phyloP scores from a whole-genome alignment of 768 basidiomycete genomes.

The Stropharia rugosoannulata region DNA sequence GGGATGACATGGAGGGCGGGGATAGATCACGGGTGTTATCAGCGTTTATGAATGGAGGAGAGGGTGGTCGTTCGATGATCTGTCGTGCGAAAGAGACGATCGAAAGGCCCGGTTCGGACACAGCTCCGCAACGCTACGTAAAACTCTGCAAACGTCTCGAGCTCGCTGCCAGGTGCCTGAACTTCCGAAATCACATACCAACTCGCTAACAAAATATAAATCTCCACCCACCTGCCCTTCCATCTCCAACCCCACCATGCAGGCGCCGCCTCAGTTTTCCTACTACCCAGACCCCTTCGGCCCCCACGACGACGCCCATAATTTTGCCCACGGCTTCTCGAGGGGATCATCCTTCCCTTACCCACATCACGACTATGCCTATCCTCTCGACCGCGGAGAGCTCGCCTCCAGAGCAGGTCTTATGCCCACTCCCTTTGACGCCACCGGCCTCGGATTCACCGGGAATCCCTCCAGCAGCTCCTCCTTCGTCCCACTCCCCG shows the following conservation, averaged over 20 bases:
- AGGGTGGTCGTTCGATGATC: constrained; percentile 1
- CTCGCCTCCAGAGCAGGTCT: constrained; percentile 37
- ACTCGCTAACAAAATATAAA: constrained; percentile 54
- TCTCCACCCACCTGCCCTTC: constrained; percentile 32
- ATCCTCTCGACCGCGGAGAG: constrained; percentile 29
- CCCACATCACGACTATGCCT: constrained; percentile 44
- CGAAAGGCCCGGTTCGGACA: constrained; percentile 32
- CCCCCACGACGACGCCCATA: constrained; percentile 28
- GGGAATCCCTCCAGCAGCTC: constrained; percentile 25
- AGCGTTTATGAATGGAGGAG: constrained; percentile 3
- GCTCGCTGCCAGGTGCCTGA: constrained; percentile 43
- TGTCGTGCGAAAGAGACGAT: constrained; percentile 31
- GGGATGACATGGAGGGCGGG: constrained; percentile 11
- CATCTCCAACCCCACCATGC: constrained; percentile 31
- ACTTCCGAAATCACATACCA: constrained; percentile 40
- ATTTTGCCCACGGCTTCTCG: constrained; percentile 43
- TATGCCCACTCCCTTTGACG: constrained; percentile 34
- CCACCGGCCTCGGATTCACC: constrained; percentile 46
- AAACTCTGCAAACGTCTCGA: constrained; percentile 40
- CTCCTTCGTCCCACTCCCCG: constrained; percentile 31
- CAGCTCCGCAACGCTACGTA: constrained; percentile 46
- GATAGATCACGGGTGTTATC: constrained; percentile 11
- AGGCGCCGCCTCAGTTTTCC: constrained; percentile 19
- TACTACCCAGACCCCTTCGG: constrained; percentile 28
- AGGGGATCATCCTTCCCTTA: constrained; percentile 48